A percentile compares a stretch with the other conserved stretches of the same genome.
These are phyloP conservation scores for Aspergillus baeticus DNA, from an alignment of 495 filamentous ascomycete species.

Conservation along the genomic window DNA sequence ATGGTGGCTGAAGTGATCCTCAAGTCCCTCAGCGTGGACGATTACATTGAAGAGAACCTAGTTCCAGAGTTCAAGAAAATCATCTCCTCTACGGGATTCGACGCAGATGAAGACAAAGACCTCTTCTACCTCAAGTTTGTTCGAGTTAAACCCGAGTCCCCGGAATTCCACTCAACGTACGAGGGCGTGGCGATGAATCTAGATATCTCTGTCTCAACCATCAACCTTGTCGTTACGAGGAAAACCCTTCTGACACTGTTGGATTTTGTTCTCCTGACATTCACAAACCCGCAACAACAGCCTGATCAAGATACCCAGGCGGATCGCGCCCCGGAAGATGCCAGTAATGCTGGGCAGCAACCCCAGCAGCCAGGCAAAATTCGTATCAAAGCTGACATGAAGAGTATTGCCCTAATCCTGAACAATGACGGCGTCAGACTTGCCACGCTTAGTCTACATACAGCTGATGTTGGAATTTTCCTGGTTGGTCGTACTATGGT, in stretches of 20 bases:
- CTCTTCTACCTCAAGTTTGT: slow-evolving; percentile 86
- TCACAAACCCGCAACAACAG: slow-evolving; percentile 67
- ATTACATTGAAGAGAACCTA: slow-evolving; percentile 88
- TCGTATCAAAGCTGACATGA: slow-evolving; percentile 85
- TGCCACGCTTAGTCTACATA: slow-evolving; percentile 87
- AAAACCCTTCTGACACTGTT: slow-evolving; percentile 92
- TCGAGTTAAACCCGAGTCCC: slow-evolving; percentile 85
- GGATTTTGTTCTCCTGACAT: slow-evolving; percentile 94
- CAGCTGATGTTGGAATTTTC: slow-evolving; percentile 87
- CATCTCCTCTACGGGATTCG: slow-evolving; percentile 79
- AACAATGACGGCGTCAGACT: slow-evolving; percentile 97
- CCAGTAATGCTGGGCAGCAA: slow-evolving; percentile 37
- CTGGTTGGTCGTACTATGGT: slow-evolving; percentile 80
- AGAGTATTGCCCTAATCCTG: slow-evolving; percentile 91
- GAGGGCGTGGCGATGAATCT: slow-evolving; percentile 92
- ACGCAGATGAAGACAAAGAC: slow-evolving; percentile 70
- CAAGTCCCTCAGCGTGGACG: slow-evolving; percentile 85
- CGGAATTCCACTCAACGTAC: slow-evolving; percentile 86
- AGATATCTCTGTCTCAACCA: slow-evolving; percentile 88
- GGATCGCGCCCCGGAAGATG: slow-evolving; percentile 48
- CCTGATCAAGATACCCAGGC: slow-evolving; percentile 30
- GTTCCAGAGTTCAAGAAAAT: slow-evolving; percentile 94
- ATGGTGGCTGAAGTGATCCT: slow-evolving; percentile 89
- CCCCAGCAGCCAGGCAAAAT: slow-evolving; percentile 54
- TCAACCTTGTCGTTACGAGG: slow-evolving; percentile 91